These are phyloP conservation scores for Euphorbia lathyris DNA, from an alignment of 345 rosid genomes.

Conservation along the genomic window DNA sequence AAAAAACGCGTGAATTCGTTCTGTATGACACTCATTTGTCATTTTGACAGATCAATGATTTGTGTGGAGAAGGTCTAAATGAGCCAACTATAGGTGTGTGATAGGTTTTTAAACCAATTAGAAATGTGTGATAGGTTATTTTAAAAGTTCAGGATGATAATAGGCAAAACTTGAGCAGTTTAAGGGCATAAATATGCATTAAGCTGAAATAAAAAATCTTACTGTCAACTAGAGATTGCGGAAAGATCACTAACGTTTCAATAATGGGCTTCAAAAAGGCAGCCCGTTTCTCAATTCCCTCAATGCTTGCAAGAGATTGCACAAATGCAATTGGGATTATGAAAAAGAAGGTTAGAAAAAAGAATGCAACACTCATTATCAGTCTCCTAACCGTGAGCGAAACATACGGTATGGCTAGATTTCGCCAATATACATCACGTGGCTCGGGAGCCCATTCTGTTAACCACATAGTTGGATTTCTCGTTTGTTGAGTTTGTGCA, in stretches of 20 bases:
- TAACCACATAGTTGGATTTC: conserved; percentile 86
- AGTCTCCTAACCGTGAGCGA: conserved; percentile 62
- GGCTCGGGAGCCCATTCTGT: conserved; percentile 99
- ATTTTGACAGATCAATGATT: too few species aligned
- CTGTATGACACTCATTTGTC: too few species aligned
- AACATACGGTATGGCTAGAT: conserved; percentile 83
- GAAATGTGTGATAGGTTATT: too few species aligned
- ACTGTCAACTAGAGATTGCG: too few species aligned
- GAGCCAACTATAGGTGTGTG: too few species aligned
- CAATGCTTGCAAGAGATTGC: conserved; percentile 86
- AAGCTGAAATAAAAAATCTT: too few species aligned
- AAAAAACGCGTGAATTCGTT: too few species aligned
- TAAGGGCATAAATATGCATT: too few species aligned
- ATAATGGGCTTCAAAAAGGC: conserved; percentile 64
- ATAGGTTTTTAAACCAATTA: too few species aligned
- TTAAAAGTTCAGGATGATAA: too few species aligned
- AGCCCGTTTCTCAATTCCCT: conserved; percentile 65
- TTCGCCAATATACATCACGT: conserved; percentile 83
- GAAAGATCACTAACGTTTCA: conserved; percentile 50
- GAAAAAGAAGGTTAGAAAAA: conserved; percentile 93
- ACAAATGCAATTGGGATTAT: conserved; percentile 87
- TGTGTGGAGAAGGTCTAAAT: too few species aligned
- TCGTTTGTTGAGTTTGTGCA: conserved; percentile 88
- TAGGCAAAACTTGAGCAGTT: too few species aligned
- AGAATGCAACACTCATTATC: conserved; percentile 74